Evolutionary conservation across 2,329 filamentous ascomycete genomes (phyloP).

Genomic region (Pseudogymnoascus sp.): DNA sequence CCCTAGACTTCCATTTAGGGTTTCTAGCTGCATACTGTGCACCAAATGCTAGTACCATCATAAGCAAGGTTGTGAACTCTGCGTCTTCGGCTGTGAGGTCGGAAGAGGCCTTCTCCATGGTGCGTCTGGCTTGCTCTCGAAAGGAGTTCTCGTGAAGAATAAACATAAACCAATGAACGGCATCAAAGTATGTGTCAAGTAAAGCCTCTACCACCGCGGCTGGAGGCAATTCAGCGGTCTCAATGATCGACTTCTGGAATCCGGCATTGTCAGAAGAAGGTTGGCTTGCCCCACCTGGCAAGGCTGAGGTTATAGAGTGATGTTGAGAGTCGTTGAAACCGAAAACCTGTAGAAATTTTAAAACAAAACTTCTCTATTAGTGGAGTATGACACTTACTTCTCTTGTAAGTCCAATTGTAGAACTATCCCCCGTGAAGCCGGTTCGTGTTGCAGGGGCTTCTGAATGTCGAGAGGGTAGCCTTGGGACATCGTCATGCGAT

Average conservation of each 20-base stretch:
- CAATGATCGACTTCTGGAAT: not conserved
- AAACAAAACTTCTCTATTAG: not conserved
- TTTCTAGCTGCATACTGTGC: conserved; percentile 19
- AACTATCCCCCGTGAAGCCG: not conserved
- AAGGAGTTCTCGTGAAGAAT: conserved; percentile 33
- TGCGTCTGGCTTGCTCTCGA: conserved; percentile 5
- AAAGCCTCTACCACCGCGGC: conserved; percentile 22
- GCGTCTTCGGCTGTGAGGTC: conserved; percentile 14
- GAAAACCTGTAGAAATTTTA: not conserved
- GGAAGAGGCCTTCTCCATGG: conserved; percentile 14
- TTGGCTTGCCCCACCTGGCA: not conserved
- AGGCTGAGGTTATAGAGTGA: not conserved
- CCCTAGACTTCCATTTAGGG: not conserved
- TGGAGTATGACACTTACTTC: not conserved
- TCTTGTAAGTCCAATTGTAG: not conserved
- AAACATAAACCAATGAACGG: conserved; percentile 34
- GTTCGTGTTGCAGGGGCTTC: not conserved
- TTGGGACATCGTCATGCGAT: not conserved
- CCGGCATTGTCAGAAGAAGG: not conserved
- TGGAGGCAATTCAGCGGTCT: conserved; percentile 9
- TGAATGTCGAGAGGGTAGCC: not conserved
- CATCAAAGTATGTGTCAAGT: conserved; percentile 33
- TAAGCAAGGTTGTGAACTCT: not conserved
- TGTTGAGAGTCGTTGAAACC: not conserved
- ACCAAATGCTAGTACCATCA: conserved; percentile 21